Base-by-base conservation (phyloP, 768 basidiomycete genomes). In the Coprinopsis sp. region DNA sequence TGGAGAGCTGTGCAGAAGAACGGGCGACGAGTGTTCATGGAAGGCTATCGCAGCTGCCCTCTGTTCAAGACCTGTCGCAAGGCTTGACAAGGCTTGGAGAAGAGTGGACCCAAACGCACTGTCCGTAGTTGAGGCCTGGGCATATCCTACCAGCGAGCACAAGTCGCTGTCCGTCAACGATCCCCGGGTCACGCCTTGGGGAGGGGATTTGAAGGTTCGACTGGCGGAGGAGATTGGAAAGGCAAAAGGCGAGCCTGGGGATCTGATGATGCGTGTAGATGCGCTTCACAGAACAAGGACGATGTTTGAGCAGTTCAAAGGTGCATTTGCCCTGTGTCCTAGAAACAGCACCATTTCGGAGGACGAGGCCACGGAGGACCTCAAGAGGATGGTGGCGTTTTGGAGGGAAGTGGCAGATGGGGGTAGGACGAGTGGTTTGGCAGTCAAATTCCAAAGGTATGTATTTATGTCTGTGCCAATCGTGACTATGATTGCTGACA, bases 1-100 rank as follows among this genome's bases (percentile, higher is more conserved):
- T 1, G 90, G 81, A 1, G 90, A 92, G 56, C 61, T 83, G 22
- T 85, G 85, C 50, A 73, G 89, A 7, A 57, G 68, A n/a, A 69
- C 71, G 2, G 90, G 90, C 0, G 89, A 92, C 53, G 85, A 87
- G 57, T 85, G 82, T 49, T 79, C 87, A 12, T 92, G 85, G 86
- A 74, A 69, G 33, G 88, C 88, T 2, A 83, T 91, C 42, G 64
- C 63, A n/a, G 70, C 74, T 11, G 90, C 84, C 6, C 60, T 91
- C 13, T 87, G 84, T 51, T 82, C 84, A 13, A 69, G 81, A 22
- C 84, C 90, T 14, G 72, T 92, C 18, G 85, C 87, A 7, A 68
- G 90, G 29, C 62, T 91, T 39, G 84, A 82, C 40, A 89, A 88
- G 61, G 85, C 73, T 4, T 92, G 90, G 90, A 81, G 78, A 55